Evolutionary conservation across 768 basidiomycete genomes (phyloP).

Genomic region (Mycena crocata): DNA sequence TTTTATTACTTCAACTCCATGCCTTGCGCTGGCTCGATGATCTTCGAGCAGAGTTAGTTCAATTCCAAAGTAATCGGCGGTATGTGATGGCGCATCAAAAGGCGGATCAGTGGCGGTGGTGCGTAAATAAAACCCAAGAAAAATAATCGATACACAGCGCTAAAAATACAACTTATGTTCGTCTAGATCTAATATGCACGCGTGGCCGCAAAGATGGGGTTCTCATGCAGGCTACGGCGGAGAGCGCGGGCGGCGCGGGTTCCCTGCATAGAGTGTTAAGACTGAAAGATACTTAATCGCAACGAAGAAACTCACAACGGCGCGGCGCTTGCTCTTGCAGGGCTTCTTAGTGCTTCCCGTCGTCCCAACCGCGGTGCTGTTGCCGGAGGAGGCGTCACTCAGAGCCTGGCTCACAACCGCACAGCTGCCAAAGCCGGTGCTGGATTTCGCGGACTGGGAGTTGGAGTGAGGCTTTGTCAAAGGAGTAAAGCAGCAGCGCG

Average conservation of each 20-base stretch:
- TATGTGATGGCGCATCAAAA: too few species aligned
- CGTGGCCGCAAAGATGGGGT: constrained; percentile 12
- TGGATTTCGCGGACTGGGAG: constrained; percentile 29
- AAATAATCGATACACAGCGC: constrained; percentile 1
- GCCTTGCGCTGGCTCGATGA: too few species aligned
- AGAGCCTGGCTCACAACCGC: constrained; percentile 22
- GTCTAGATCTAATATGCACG: background rate
- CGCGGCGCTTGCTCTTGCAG: constrained; percentile 23
- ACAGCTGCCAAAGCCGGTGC: constrained; percentile 27
- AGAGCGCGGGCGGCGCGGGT: constrained; percentile 19
- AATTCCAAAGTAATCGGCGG: too few species aligned
- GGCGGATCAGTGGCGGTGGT: too few species aligned
- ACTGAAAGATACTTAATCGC: background rate
- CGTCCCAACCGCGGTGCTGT: background rate
- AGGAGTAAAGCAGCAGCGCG: background rate
- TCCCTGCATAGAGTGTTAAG: background rate
- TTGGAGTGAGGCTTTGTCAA: background rate
- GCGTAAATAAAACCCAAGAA: too few species aligned
- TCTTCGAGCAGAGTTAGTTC: too few species aligned
- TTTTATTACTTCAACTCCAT: too few species aligned
- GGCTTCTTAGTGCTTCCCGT: constrained; percentile 3
- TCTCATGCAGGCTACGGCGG: constrained; percentile 19
- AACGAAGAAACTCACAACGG: background rate
- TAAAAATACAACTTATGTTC: constrained; percentile 11
- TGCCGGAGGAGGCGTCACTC: background rate